Evolutionary conservation across 78 protist species (phyloP).

Genomic region (Goniomonas avonlea): DNA sequence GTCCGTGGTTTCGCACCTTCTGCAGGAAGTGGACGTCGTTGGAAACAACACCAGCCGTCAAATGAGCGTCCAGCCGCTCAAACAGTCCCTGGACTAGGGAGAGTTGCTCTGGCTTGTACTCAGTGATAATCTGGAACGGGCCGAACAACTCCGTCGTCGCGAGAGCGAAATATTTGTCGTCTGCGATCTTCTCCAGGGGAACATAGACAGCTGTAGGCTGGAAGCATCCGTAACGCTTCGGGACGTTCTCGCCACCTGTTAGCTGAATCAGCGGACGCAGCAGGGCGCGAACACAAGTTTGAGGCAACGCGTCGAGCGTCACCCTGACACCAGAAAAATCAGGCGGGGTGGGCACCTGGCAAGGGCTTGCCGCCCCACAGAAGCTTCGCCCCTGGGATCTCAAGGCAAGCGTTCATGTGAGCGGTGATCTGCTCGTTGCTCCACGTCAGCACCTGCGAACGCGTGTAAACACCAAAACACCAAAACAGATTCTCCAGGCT

Average conservation of each 20-base stretch:
- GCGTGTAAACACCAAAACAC: too few relatives aligned
- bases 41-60: constrained; percentile 31
- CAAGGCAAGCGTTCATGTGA: not conserved
- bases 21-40: not conserved
- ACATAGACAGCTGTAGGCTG: constrained; percentile 33
- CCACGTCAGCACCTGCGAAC: too few relatives aligned
- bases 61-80: constrained; percentile 24
- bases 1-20: not conserved
- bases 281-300: too few relatives aligned
- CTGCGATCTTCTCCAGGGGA: constrained; percentile 8
- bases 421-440: not conserved
- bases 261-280: not conserved
- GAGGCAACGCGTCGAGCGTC: too few relatives aligned
- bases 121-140: constrained; percentile 21
- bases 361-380: constrained; percentile 25
- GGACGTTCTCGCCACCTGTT: constrained; percentile 9
- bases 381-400: constrained; percentile 31
- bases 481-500: too few relatives aligned
- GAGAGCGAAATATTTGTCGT: not conserved
- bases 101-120: not conserved
- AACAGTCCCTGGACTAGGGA: not conserved
- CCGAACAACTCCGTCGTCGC: constrained; percentile 33
- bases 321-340: not conserved
- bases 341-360: not conserved
- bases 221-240: constrained; percentile 19